Evolutionary conservation across 495 filamentous ascomycete species (phyloP), one percentile per base, ranked within the genome.

Genomic region (Viridothelium virens): DNA sequence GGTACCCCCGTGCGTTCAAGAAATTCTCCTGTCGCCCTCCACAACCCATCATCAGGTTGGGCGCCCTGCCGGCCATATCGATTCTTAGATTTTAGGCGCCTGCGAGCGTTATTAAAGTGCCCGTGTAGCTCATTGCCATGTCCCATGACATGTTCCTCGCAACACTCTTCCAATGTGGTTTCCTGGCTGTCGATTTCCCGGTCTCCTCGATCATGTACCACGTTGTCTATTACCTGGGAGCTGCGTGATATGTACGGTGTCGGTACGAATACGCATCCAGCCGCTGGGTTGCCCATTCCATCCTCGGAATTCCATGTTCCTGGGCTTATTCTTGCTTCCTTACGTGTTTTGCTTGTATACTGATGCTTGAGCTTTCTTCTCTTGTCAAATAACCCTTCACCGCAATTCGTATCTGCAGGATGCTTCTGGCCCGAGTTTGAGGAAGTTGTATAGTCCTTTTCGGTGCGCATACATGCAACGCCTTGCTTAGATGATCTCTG

Each of bases 361-460:
- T 59, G 53, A 36, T 59, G 53, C 18, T 59, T 59, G 18, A 59
- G 18, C 53, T 59, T 59, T 59, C 53, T 59, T 36, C 53, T 33
- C 36, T 59, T 59, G 36, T 4, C 31, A 59, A 36, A 36, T 31
- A 7, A 6, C 7, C 31, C 31, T 5, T 36, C 5, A 9, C 14
- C 14, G n/a, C 14, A 53, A 18, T 53, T 59, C 36, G 5, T 11
- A 33, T 36, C 36, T 59, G 48, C 48, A n/a, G 11, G 11, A n/a
- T 14, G 18, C 12, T 9, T 9, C 41, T 7, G 14, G 41, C 6
- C 7, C 41, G 7, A 0, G 14, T 44, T 44, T 44, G 6, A 7
- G 41, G 41, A 44, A 44, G 7, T 14, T 44, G 41, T 14, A 44
- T 7, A 44, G 6, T 44, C 25, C 25, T 25, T 25, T 25, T 25